Base-by-base conservation (phyloP, 768 basidiomycete genomes). In the Gloeophyllum trabeum region DNA sequence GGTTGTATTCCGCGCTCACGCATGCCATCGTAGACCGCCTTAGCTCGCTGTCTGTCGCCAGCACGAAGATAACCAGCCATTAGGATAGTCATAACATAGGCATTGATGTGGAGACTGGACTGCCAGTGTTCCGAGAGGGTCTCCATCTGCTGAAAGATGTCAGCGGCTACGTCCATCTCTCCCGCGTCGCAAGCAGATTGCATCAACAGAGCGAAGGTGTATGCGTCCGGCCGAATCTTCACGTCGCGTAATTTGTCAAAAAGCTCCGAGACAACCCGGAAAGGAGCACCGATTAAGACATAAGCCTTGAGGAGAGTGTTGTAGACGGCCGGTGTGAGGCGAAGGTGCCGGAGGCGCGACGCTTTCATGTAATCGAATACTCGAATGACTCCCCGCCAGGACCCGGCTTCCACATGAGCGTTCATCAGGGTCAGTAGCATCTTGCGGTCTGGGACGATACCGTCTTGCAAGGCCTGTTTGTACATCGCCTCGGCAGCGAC, bases 251-350 rank as follows among this genome's bases (percentile, higher is more conserved):
- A 61, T 41, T 65, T 69, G 35, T 67, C 62, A 60, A 91, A 90
- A 25, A 87, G 53, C 3, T 63, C 57, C 21, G 74, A 63, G 30
- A 91, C 79, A 21, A 75, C 56, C 24, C 59, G 57, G 50, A 83
- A 85, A 0, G 92, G 89, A 2, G 87, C 76, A 20, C 84, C 88
- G 25, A 87, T 72, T 37, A 82, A 65, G 41, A 94, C 74, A 52
- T 88, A 84, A 2, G 89, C 88, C 59, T 87, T 88, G 49, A 94
- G 62, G 20, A 96, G 68, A 20, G 76, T 76, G 57, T 90, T 90
- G 59, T 78, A 81, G 40, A 81, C 69, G 39, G 76, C 70, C 54
- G 82, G 69, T 32, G 71, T 64, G 28, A 78, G 62, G 40, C 63
- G 56, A 34, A 65, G 57, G 32, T 63, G 54, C 42, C 63, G 59